phyloP scores from a whole-genome alignment of 306 rosid species.

The Abrus precatorius region DNA sequence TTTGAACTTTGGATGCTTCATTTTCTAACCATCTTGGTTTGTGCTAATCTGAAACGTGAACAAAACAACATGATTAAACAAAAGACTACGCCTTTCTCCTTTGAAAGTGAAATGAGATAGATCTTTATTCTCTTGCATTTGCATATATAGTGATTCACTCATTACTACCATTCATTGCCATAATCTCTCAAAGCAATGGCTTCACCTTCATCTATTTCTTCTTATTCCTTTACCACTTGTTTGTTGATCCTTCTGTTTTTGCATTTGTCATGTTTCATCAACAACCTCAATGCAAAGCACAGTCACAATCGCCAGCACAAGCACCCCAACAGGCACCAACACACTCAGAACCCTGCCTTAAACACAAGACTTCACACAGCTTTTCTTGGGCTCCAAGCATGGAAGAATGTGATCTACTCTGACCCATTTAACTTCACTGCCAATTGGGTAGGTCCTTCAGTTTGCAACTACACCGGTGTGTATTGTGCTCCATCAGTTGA shows the following conservation, averaged over 20 bases:
- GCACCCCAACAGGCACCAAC: slow-evolving; percentile 29
- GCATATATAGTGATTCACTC: slow-evolving; percentile 55
- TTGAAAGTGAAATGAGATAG: slow-evolving; percentile 51
- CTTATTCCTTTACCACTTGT: slow-evolving; percentile 45
- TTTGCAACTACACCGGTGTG: slow-evolving; percentile 79
- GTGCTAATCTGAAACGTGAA: slow-evolving; percentile 44
- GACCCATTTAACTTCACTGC: slow-evolving; percentile 80
- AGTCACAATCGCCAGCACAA: slow-evolving; percentile 37
- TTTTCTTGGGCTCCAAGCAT: slow-evolving; percentile 85
- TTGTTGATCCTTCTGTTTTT: slow-evolving; percentile 54
- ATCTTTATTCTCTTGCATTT: slow-evolving; percentile 31
- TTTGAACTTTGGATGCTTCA: slow-evolving; percentile 40
- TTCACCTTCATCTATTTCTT: slow-evolving; percentile 43
- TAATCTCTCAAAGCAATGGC: slow-evolving; percentile 61
- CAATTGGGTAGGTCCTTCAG: slow-evolving; percentile 84
- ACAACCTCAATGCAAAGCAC: slow-evolving; percentile 66
- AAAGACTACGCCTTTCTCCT: slow-evolving; percentile 47
- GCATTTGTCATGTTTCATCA: slow-evolving; percentile 54
- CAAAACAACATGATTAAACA: slow-evolving; percentile 67
- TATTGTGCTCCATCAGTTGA: slow-evolving; percentile 72
- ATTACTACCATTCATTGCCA: slow-evolving; percentile 39
- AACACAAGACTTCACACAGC: slow-evolving; percentile 75
- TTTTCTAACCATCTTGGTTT: slow-evolving; percentile 48
- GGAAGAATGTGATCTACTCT: slow-evolving; percentile 83
- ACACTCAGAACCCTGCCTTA: slow-evolving; percentile 35